Base-by-base conservation (phyloP, 2,329 filamentous ascomycete genomes). In the Paracoccidioides brasiliensis region DNA sequence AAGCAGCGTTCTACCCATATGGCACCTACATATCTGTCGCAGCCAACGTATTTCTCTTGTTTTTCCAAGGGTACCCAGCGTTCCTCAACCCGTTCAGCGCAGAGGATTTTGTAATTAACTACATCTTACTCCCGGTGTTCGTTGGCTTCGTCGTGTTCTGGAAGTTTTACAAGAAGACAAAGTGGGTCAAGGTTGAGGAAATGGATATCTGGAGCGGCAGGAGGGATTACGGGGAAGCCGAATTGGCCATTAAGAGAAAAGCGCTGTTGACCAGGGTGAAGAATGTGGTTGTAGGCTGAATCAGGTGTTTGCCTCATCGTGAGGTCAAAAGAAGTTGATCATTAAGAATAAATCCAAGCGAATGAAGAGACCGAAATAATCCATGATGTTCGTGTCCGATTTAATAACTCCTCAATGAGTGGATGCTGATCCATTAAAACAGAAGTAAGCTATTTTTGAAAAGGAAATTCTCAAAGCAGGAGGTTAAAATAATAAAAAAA, bases 1-100 rank as follows among this genome's bases (percentile, higher is more conserved):
- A 66, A 45, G 73, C 75, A 1, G 66, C 72, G 7, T 71, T 74
- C 52, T 79, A 80, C 58, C 77, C 78, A 0, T 80, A 72, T 58
- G 76, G 74, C 30, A 76, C 78, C 0, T 78, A 74, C 57, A 70
- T 76, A 35, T 76, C 74, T 5, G 66, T 80, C 2, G 61, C 64
- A 37, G 69, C 74, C 35, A 78, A 79, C 52, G 64, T 77, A 15
- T 73, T 75, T 55, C 69, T 80, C 3, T 70, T 78, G 1, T 73
- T 79, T 51, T 72, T 76, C 45, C 76, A 79, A 58, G 78, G 78
- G 10, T 80, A 80, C 65, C 75, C 74, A 4, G 77, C 76, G 2
- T 77, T 73, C 53, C 59, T 80, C 53, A 71, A 70, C 44, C 77
- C 75, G 0, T 81, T 78, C 59, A 72, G 72, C 37, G 70, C 73